These are phyloP conservation scores for Reutealis trisperma DNA, from an alignment of 345 rosid genomes.

Conservation along the genomic window DNA sequence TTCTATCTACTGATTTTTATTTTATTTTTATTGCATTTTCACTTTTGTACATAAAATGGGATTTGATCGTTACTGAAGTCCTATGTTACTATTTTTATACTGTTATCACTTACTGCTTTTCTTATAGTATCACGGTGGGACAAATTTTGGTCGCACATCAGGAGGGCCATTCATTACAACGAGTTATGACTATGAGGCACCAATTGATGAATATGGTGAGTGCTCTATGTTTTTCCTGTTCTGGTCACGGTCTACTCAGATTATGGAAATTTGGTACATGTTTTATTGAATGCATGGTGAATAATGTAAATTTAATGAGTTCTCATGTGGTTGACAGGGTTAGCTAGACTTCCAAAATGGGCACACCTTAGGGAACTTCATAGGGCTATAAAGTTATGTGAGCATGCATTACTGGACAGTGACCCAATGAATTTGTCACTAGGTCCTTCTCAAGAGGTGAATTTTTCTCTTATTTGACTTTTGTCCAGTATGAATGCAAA, in stretches of 20 bases:
- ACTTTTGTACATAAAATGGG: not conserved
- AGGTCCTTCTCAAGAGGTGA: conserved; percentile 78
- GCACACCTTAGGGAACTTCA: conserved; percentile 93
- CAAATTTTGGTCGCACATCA: conserved; percentile 92
- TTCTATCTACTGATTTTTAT: not conserved
- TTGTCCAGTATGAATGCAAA: not conserved
- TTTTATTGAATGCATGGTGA: not conserved
- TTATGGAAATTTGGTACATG: not conserved
- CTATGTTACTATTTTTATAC: not conserved
- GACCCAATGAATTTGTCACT: conserved; percentile 52
- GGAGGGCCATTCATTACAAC: conserved; percentile 97
- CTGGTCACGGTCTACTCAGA: no score
- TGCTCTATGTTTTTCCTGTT: not conserved
- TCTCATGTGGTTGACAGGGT: conserved; percentile 45
- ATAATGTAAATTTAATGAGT: not conserved
- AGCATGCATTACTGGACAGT: conserved; percentile 56
- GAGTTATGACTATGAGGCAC: conserved; percentile 98
- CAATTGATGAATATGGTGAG: conserved; percentile 96
- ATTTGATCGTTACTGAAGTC: not conserved
- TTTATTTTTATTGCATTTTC: not conserved
- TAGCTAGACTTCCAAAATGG: conserved; percentile 93
- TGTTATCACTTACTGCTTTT: not conserved
- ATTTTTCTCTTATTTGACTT: not conserved
- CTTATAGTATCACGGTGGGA: conserved; percentile 91
- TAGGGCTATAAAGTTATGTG: conserved; percentile 73